Percentiles rank a stretch among this genome's conserved stretches.
phyloP scores from a whole-genome alignment of 2,329 filamentous ascomycete species.

The Fusarium musae region DNA sequence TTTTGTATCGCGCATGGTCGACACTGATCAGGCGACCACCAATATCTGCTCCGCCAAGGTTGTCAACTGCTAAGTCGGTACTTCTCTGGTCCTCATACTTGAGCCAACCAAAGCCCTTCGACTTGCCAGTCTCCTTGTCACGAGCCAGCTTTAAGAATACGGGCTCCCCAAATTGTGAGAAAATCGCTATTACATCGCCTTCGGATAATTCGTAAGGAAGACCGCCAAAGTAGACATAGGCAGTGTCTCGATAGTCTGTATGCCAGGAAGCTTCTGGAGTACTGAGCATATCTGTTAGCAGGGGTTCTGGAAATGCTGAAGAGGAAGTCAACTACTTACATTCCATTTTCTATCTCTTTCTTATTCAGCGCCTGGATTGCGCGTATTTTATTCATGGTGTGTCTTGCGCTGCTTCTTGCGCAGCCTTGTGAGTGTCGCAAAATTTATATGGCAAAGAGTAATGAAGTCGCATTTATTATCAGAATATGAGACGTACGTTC shows the following conservation, averaged over 20 bases:
- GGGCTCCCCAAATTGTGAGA: conserved; percentile 96
- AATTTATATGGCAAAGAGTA: neutral
- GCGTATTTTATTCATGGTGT: conserved; percentile 90
- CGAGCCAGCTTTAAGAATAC: conserved; percentile 91
- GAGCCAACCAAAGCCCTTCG: conserved; percentile 92
- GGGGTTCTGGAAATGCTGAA: neutral
- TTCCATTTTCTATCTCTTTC: conserved; percentile 88
- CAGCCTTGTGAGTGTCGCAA: neutral
- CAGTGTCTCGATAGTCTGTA: conserved; percentile 96
- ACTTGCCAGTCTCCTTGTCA: conserved; percentile 97
- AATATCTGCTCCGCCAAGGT: conserved; percentile 87
- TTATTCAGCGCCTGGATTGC: conserved; percentile 94
- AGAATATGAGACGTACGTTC: conserved; percentile 15
- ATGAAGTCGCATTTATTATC: conserved; percentile 27
- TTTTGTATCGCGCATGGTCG: conserved; percentile 93
- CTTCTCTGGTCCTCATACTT: conserved; percentile 99
- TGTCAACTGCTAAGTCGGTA: conserved; percentile 95
- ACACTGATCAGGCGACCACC: conserved; percentile 84
- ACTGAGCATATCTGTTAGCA: conserved; percentile 56
- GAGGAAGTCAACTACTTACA: conserved; percentile 63
- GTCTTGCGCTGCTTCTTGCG: neutral
- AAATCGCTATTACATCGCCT: conserved; percentile 95
- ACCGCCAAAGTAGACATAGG: conserved; percentile 95
- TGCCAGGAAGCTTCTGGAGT: conserved; percentile 93
- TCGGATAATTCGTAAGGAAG: conserved; percentile 93